A percentile compares a stretch with the other conserved stretches of the same genome.
phyloP scores from a whole-genome alignment of 495 filamentous ascomycete genomes.

The Sordaria brevicollis region DNA sequence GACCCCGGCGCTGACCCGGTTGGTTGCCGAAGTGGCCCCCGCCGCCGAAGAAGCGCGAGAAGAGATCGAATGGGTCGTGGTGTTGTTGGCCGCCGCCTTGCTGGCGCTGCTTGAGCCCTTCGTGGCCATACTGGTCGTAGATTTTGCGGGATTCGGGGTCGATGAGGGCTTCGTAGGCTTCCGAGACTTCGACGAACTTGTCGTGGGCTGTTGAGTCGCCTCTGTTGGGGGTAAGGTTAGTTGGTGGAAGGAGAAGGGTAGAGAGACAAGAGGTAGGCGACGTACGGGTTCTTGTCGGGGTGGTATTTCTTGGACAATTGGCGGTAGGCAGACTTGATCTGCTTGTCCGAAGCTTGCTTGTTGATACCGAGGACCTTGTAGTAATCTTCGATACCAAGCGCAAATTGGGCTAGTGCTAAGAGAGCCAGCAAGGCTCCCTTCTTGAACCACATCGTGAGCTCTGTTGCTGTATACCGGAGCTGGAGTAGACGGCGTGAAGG shows the following conservation, averaged over 20 bases:
- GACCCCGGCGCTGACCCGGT: conserved; percentile 68
- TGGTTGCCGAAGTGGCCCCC: conserved; percentile 66
- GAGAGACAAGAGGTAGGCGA: conserved; percentile 8
- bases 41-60: conserved; percentile 95
- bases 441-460: conserved; percentile 28
- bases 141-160: conserved; percentile 73
- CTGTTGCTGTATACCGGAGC: background rate
- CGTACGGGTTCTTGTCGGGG: conserved; percentile 97
- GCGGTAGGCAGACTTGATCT: conserved; percentile 95
- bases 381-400: conserved; percentile 58
- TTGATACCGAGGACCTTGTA: conserved; percentile 84
- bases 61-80: conserved; percentile 95
- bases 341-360: conserved; percentile 71
- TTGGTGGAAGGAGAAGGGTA: conserved; percentile 1
- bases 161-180: conserved; percentile 91
- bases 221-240: conserved; percentile 25
- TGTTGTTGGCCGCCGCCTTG: conserved; percentile 56
- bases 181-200: conserved; percentile 90
- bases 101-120: conserved; percentile 70
- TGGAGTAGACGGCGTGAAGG: background rate
- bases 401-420: conserved; percentile 33
- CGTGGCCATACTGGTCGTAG: conserved; percentile 93
- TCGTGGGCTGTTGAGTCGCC: conserved; percentile 70
- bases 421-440: conserved; percentile 33
- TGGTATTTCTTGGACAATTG: conserved; percentile 92